Base-by-base conservation (phyloP, 345 rosid genomes). In the Pugionium cornutum region DNA sequence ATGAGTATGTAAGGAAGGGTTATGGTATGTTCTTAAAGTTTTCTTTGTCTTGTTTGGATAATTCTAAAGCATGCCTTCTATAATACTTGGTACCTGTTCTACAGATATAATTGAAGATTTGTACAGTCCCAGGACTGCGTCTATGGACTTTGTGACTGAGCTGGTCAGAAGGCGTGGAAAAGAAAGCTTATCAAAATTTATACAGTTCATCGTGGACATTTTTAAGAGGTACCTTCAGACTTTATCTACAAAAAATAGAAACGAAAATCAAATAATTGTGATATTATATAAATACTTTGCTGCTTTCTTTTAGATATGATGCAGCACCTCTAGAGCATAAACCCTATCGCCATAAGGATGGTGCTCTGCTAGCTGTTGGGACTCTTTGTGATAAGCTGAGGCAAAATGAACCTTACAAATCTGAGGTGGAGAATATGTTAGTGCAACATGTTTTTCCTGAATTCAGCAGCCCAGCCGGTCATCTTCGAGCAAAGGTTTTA, bases 41-140 rank as follows among this genome's bases (percentile, higher is more conserved):
- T 53, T 53, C 63, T 40, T 54, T 4, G 25, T 52, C 34, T 53
- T 52, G 44, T 45, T 26, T 37, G 51, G 68, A 47, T 60, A 48
- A 45, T 42, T 18, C 31, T 47, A 28, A 46, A 52, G 41, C 47
- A 47, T 39, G 31, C 53, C 4, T 47, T 47, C 5, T 9, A 6
- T 62, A 55, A 48, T 18, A 31, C 26, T 7, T 18, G 31, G 45
- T 55, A 48, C 55, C 37, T 62, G 29, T 50, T 31, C 40, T 73
- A 59, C 83, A 95, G 99, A 95, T 95, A 95, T 95, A 47, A 91
- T 95, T 70, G 99, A 95, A 83, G 99, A 95, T 83, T 81, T 95
- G 67, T 95, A 95, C 68, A 95, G 99, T 80, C 96, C 98, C 25
- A 81, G 99, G 73, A 91, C 99, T 11, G 98, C 99, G 52, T 79